A percentile compares a stretch with the other conserved stretches of the same genome.
phyloP scores from a whole-genome alignment of 345 rosid genomes.

The Draba incana region DNA sequence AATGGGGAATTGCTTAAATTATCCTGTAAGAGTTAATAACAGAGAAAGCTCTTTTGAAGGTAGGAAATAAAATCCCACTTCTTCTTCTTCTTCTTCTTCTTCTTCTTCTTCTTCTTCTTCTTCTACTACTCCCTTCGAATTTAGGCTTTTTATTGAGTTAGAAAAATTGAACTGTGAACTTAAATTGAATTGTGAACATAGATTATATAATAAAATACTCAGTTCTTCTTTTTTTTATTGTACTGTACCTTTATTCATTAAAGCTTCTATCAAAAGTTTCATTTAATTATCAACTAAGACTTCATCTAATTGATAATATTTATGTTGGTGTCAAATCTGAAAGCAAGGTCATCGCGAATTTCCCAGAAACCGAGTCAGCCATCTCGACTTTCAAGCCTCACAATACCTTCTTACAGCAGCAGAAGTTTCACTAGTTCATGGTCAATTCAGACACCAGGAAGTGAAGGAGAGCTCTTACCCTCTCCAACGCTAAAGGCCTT shows the following conservation, averaged over 20 bases:
- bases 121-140: no score
- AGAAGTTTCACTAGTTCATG: constrained; percentile 53
- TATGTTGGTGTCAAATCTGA: constrained; percentile 22
- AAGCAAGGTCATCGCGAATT: constrained; percentile 56
- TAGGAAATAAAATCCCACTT: constrained; percentile 19
- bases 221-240: constrained; percentile 1
- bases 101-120: constrained; percentile 1
- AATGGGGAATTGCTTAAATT: constrained; percentile 74
- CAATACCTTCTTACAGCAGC: constrained; percentile 60
- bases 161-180: no score
- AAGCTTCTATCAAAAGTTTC: not conserved
- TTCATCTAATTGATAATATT: not conserved
- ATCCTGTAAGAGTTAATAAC: constrained; percentile 61
- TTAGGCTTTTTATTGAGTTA: no score
- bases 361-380: constrained; percentile 61
- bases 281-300: not conserved
- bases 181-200: not conserved
- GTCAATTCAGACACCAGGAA: constrained; percentile 57
- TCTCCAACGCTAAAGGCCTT: constrained; percentile 83
- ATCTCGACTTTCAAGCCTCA: constrained; percentile 60
- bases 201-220: constrained; percentile 6
- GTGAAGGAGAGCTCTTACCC: constrained; percentile 82
- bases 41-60: constrained; percentile 50
- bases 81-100: constrained; percentile 6
- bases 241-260: not conserved